phyloP scores from a whole-genome alignment of 345 rosid genomes.

The Aegle marmelos region DNA sequence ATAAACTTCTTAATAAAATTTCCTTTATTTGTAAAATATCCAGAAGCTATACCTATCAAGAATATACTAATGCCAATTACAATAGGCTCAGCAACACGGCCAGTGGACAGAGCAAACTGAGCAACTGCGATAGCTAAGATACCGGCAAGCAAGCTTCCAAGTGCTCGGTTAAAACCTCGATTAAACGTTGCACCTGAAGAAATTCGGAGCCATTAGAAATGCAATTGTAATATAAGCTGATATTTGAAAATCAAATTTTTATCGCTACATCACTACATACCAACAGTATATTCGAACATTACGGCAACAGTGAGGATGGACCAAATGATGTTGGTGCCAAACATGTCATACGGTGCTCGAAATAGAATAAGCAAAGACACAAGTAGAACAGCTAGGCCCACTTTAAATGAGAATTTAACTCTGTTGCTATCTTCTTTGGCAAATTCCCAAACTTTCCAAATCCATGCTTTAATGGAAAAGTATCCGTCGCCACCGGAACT shows the following conservation, averaged over 20 bases:
- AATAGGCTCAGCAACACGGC: conserved; percentile 51
- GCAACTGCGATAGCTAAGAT: conserved; percentile 44
- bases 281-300: conserved; percentile 70
- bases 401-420: conserved; percentile 56
- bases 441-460: conserved; percentile 48
- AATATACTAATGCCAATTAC: conserved; percentile 61
- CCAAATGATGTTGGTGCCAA: conserved; percentile 66
- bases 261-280: conserved; percentile 23
- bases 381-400: conserved; percentile 59
- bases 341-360: conserved; percentile 53
- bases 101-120: conserved; percentile 40
- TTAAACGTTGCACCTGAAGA: conserved; percentile 60
- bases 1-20: neutral
- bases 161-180: conserved; percentile 67
- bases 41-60: conserved; percentile 41
- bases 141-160: conserved; percentile 65
- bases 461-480: conserved; percentile 34
- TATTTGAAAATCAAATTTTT: no score
- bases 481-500: neutral
- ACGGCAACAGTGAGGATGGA: conserved; percentile 71
- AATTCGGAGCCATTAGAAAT: neutral
- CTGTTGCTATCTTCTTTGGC: conserved; percentile 50
- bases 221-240: neutral
- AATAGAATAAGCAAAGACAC: conserved; percentile 61
- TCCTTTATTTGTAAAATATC: neutral